These are phyloP conservation scores for Ustilago hordei DNA, from an alignment of 1,284 basidiomycete species.

Conservation along the genomic window DNA sequence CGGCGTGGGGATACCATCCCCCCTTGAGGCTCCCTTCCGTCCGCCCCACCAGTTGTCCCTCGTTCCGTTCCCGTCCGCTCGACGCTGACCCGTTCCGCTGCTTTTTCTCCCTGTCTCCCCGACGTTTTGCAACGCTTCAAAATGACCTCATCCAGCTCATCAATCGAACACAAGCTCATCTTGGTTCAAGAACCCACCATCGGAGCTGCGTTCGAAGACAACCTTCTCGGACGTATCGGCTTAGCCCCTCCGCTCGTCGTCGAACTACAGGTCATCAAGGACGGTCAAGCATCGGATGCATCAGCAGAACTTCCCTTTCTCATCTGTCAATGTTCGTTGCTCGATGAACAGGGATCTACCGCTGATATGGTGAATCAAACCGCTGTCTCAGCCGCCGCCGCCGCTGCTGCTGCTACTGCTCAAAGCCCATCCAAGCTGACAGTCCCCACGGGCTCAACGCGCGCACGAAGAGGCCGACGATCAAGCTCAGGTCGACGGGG, in stretches of 20 bases:
- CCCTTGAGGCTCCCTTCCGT: background rate
- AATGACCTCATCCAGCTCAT: conserved; percentile 23
- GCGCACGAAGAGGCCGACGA: conserved; percentile 23
- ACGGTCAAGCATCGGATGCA: conserved; percentile 20
- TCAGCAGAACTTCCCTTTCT: conserved; percentile 48
- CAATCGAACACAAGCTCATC: conserved; percentile 29
- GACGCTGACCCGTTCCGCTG: background rate
- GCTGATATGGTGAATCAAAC: conserved; percentile 43
- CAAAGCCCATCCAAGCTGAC: background rate
- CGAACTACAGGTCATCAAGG: conserved; percentile 37
- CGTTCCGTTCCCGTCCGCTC: background rate
- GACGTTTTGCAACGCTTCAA: background rate
- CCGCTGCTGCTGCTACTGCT: background rate
- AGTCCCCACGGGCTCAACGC: conserved; percentile 1
- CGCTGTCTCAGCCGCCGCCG: background rate
- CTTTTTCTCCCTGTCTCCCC: background rate
- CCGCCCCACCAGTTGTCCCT: background rate
- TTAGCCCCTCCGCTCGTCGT: conserved; percentile 55
- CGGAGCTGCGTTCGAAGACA: conserved; percentile 53
- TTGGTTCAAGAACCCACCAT: conserved; percentile 50
- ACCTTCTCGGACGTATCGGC: conserved; percentile 52
- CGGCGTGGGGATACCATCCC: background rate
- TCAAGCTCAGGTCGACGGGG: conserved; percentile 18
- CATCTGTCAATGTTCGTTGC: conserved; percentile 53
- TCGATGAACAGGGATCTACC: conserved; percentile 28